Evolutionary conservation across 2,329 filamentous ascomycete genomes (phyloP).

Genomic region (Aotearoamyces nothofagi): DNA sequence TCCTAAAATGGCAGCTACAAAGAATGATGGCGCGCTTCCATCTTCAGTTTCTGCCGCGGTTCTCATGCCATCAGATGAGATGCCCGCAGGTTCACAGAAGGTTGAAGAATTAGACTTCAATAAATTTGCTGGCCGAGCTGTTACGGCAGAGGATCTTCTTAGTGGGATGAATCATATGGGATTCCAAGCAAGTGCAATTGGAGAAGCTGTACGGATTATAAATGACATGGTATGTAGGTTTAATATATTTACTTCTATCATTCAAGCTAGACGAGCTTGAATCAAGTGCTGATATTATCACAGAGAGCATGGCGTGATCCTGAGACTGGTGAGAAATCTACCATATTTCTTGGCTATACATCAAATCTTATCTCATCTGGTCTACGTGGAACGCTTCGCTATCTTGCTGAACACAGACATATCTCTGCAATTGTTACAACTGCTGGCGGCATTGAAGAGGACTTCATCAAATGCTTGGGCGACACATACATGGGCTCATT

Average conservation of each 20-base stretch:
- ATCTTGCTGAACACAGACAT: slow-evolving; percentile 83
- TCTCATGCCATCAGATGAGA: slow-evolving; percentile 66
- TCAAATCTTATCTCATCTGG: slow-evolving; percentile 96
- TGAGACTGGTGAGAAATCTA: slow-evolving; percentile 65
- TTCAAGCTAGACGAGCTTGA: no score
- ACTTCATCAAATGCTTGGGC: slow-evolving; percentile 95
- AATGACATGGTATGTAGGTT: slow-evolving; percentile 75
- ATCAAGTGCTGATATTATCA: slow-evolving; percentile 11
- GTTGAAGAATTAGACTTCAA: slow-evolving; percentile 92
- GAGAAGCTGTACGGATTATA: slow-evolving; percentile 79
- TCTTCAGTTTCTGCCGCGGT: slow-evolving; percentile 62
- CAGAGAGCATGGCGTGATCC: slow-evolving; percentile 69
- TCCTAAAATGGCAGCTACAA: slow-evolving; percentile 17
- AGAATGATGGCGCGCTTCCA: slow-evolving; percentile 31
- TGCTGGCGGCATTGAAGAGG: slow-evolving; percentile 89
- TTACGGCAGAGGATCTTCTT: slow-evolving; percentile 77
- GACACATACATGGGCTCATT: slow-evolving; percentile 89
- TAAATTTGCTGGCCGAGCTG: slow-evolving; percentile 53
- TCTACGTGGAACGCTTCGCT: slow-evolving; percentile 78
- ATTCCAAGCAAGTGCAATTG: slow-evolving; percentile 67
- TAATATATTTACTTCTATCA: no score
- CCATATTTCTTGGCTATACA: slow-evolving; percentile 94
- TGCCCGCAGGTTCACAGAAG: slow-evolving; percentile 62
- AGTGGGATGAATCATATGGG: slow-evolving; percentile 76
- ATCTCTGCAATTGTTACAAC: slow-evolving; percentile 91